These are phyloP conservation scores for Aspergillus mulundensis DNA, from an alignment of 495 filamentous ascomycete species.

Conservation along the genomic window DNA sequence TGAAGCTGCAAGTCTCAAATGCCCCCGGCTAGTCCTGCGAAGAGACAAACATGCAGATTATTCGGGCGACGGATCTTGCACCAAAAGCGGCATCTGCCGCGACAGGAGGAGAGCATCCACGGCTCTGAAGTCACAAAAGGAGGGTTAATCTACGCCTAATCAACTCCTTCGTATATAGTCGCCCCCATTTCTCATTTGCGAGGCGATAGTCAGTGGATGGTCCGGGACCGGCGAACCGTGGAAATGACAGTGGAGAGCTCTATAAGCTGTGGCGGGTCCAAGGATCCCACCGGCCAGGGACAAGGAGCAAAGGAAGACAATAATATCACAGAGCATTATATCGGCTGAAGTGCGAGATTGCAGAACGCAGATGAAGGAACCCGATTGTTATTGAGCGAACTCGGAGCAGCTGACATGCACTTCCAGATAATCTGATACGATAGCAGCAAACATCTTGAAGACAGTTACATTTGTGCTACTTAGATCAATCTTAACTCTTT, in stretches of 20 bases:
- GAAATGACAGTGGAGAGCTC: slow-evolving; percentile 17
- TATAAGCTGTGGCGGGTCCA: slow-evolving; percentile 15
- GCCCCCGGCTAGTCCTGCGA: neutral
- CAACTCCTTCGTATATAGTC: neutral
- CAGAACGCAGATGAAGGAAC: neutral
- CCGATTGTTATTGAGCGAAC: neutral
- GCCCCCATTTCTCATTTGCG: slow-evolving; percentile 12
- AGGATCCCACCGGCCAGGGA: slow-evolving; percentile 13
- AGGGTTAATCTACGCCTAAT: slow-evolving; percentile 1
- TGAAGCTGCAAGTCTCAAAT: neutral
- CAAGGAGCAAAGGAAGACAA: neutral
- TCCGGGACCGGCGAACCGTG: slow-evolving; percentile 13
- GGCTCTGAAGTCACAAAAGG: neutral
- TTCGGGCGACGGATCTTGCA: neutral
- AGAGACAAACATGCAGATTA: neutral
- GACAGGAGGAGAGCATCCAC: neutral
- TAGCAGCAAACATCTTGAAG: neutral
- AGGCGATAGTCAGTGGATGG: slow-evolving; percentile 13
- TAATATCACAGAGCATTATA: neutral
- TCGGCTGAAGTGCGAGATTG: neutral
- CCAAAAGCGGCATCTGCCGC: slow-evolving; percentile 2
- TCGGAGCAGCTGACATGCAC: neutral
- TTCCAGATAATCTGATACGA: neutral
- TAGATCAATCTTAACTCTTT: neutral
- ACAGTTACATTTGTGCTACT: neutral